phyloP scores from a whole-genome alignment of 306 rosid genomes.

The Malus asiatica region DNA sequence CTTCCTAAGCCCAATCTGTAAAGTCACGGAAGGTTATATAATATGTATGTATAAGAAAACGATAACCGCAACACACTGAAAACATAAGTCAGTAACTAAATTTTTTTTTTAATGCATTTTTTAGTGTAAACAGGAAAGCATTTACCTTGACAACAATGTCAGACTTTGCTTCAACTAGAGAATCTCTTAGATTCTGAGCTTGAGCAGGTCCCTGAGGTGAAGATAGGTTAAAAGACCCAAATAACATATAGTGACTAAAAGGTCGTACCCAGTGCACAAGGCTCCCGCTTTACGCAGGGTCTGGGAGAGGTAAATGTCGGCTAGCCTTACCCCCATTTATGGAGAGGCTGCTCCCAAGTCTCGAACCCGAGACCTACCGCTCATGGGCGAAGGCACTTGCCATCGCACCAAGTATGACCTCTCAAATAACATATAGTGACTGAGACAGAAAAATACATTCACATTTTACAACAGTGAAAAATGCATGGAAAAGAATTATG shows the following conservation, averaged over 20 bases:
- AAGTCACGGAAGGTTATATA: background rate
- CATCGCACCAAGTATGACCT: too few species aligned
- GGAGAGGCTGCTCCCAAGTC: too few species aligned
- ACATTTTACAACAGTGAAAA: background rate
- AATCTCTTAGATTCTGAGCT: slow-evolving; percentile 92
- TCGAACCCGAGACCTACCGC: too few species aligned
- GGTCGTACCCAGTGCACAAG: too few species aligned
- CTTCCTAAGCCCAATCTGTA: slow-evolving; percentile 90
- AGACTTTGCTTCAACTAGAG: slow-evolving; percentile 78
- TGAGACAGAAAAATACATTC: background rate
- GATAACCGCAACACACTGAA: background rate
- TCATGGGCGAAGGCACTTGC: too few species aligned
- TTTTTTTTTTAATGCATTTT: background rate
- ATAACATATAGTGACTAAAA: background rate
- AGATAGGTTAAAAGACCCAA: background rate
- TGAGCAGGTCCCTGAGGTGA: slow-evolving; percentile 89
- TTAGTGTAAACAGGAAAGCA: background rate
- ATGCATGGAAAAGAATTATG: background rate
- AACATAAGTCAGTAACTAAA: background rate
- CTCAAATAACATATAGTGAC: background rate
- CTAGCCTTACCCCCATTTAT: too few species aligned
- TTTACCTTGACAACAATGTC: slow-evolving; percentile 90
- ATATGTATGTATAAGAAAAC: background rate
- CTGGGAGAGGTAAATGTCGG: too few species aligned
- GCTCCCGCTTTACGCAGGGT: too few species aligned